Evolutionary conservation across 176 grass and related monocot genomes (phyloP).

Genomic region (Triticum monococcum): DNA sequence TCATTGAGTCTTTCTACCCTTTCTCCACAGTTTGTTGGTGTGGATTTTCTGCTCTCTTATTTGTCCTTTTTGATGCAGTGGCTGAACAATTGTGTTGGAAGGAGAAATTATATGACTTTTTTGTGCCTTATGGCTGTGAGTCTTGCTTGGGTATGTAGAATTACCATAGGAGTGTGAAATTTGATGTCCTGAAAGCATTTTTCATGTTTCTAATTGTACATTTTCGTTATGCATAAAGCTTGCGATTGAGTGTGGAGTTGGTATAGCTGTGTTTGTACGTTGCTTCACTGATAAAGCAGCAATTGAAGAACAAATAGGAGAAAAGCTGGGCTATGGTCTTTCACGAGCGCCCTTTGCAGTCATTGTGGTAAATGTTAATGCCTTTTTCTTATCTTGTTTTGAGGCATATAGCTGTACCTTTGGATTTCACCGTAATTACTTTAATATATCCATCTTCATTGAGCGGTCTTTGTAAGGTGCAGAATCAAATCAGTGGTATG

Average conservation of each 20-base stretch:
- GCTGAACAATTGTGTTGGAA: slow-evolving; percentile 99
- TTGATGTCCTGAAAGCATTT: slow-evolving; percentile 33
- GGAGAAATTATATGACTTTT: slow-evolving; percentile 88
- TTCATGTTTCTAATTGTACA: slow-evolving; percentile 33
- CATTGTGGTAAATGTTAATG: slow-evolving; percentile 62
- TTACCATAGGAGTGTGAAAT: slow-evolving; percentile 30
- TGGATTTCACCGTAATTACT: not conserved
- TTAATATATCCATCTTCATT: not conserved
- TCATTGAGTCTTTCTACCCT: not conserved
- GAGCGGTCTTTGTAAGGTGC: not conserved
- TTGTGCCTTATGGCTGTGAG: slow-evolving; percentile 85
- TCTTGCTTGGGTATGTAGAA: slow-evolving; percentile 81
- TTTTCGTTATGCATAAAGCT: slow-evolving; percentile 40
- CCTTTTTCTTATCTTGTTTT: slow-evolving; percentile 11
- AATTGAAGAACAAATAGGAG: slow-evolving; percentile 67
- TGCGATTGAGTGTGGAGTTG: slow-evolving; percentile 78
- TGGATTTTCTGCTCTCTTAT: slow-evolving; percentile 10
- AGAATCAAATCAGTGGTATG: slow-evolving; percentile 7
- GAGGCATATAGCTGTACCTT: not conserved
- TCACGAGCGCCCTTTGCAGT: slow-evolving; percentile 83
- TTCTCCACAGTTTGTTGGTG: not conserved
- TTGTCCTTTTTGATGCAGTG: slow-evolving; percentile 56
- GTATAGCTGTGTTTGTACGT: slow-evolving; percentile 86
- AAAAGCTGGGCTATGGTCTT: slow-evolving; percentile 94
- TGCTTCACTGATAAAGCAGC: slow-evolving; percentile 76